Conservation (phyloP, 2,329 filamentous ascomycete species). For the Apiospora sp. region DNA sequence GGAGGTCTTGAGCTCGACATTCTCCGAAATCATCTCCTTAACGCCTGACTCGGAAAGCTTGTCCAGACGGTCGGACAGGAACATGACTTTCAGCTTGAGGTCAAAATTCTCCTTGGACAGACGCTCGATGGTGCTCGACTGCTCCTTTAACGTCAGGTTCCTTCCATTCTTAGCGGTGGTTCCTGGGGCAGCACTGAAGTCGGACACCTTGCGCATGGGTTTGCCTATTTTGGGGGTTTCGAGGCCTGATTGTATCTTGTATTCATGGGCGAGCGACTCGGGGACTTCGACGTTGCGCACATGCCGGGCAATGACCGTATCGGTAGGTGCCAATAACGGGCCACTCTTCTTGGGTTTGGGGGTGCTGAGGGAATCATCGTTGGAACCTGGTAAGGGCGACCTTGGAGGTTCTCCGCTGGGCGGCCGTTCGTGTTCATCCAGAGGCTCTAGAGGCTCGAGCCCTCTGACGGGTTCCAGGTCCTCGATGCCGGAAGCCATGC, state of each 20-base stretch:
- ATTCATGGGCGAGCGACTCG: slow-evolving; percentile 86
- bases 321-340: slow-evolving; percentile 73
- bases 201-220: slow-evolving; percentile 53
- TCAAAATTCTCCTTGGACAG: slow-evolving; percentile 99
- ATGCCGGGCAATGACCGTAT: slow-evolving; percentile 87
- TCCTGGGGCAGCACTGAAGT: slow-evolving; percentile 59
- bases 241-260: slow-evolving; percentile 76
- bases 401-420: slow-evolving; percentile 42
- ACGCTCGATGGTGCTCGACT: slow-evolving; percentile 95
- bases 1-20: slow-evolving; percentile 92
- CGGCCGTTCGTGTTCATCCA: slow-evolving; percentile 55
- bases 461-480: slow-evolving; percentile 56
- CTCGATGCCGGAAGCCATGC: slow-evolving; percentile 81
- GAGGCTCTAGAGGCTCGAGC: slow-evolving; percentile 56
- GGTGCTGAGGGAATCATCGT: slow-evolving; percentile 66
- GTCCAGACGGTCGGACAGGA: slow-evolving; percentile 90
- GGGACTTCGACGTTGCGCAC: slow-evolving; percentile 91
- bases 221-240: slow-evolving; percentile 56
- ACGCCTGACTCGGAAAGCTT: slow-evolving; percentile 95
- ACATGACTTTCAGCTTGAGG: slow-evolving; percentile 96
- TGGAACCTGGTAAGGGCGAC: slow-evolving; percentile 43
- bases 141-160: slow-evolving; percentile 91
- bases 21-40: slow-evolving; percentile 97
- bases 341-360: slow-evolving; percentile 69
- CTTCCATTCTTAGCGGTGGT: slow-evolving; percentile 66